Conservation (phyloP, 1,139 yeast species). For the Groenewaldozyma sp. region DNA sequence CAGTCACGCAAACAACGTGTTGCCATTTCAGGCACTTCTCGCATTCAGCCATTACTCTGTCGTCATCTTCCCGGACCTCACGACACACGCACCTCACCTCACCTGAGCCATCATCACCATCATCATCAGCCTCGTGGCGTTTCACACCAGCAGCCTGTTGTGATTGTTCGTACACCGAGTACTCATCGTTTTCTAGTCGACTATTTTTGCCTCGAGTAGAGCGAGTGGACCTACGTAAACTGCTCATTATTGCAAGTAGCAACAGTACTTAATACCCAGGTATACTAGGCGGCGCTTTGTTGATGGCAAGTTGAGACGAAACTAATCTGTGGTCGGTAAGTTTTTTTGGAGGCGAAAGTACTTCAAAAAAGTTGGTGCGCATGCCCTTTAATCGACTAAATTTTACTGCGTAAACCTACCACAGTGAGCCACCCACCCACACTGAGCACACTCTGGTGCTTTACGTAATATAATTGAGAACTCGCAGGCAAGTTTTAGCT, state of each 20-base stretch:
- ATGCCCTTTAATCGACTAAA: too few species aligned
- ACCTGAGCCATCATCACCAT: conserved; percentile 34
- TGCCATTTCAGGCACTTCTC: conserved; percentile 80
- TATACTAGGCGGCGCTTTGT: too few species aligned
- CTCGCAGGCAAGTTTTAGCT: too few species aligned
- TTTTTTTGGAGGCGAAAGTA: too few species aligned
- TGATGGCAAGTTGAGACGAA: too few species aligned
- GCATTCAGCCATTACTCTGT: conserved; percentile 69
- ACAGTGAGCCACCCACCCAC: too few species aligned
- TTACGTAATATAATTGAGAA: too few species aligned
- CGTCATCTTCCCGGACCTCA: conserved; percentile 48
- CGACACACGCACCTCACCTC: conserved; percentile 58
- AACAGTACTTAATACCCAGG: too few species aligned
- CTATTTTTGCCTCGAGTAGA: conserved; percentile 36
- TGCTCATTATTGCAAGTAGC: neutral
- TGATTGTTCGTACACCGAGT: conserved; percentile 9
- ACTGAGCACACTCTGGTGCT: too few species aligned
- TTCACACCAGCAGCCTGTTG: neutral
- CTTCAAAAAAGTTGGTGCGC: too few species aligned
- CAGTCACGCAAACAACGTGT: conserved; percentile 66
- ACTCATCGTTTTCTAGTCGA: conserved; percentile 26
- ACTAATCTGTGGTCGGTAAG: too few species aligned
- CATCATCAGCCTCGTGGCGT: conserved; percentile 10
- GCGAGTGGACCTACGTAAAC: conserved; percentile 35
- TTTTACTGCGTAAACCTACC: too few species aligned